phyloP scores from a whole-genome alignment of 2,329 filamentous ascomycete species.

The Fusarium sp. region DNA sequence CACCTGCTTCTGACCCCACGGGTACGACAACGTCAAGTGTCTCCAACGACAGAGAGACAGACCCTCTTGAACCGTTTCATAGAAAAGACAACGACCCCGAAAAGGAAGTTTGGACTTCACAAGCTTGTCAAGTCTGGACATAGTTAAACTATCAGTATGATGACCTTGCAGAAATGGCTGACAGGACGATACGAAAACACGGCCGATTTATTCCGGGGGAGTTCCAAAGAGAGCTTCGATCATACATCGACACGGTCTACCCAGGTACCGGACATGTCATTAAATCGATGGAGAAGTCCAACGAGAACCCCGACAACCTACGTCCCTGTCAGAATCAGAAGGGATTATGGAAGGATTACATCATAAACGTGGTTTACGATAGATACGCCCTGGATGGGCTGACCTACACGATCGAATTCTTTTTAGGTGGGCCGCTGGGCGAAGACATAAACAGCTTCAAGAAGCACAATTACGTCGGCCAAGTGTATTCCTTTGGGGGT shows the following conservation, averaged over 20 bases:
- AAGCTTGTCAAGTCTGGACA: not conserved
- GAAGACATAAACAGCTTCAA: not conserved
- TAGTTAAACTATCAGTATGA: not conserved
- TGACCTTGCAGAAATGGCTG: not conserved
- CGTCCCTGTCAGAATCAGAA: accelerated
- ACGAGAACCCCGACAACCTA: accelerated
- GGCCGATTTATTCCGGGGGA: accelerated
- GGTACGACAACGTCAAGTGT: accelerated
- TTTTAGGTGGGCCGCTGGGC: not conserved
- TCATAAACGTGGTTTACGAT: not conserved
- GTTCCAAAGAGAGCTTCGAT: not conserved
- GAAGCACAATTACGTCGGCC: not conserved
- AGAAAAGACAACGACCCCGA: not conserved
- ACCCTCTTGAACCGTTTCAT: not conserved
- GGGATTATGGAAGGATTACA: not conserved
- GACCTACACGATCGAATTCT: not conserved
- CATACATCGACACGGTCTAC: not conserved
- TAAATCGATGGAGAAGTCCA: accelerated
- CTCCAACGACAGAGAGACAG: not conserved
- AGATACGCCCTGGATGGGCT: not conserved
- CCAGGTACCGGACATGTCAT: not conserved
- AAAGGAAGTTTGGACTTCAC: not conserved
- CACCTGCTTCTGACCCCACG: accelerated
- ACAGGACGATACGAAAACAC: not conserved
- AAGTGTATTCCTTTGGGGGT: not conserved